These are phyloP conservation scores for Talaromyces amestolkiae DNA, from an alignment of 2,329 filamentous ascomycete species.

Conservation along the genomic window DNA sequence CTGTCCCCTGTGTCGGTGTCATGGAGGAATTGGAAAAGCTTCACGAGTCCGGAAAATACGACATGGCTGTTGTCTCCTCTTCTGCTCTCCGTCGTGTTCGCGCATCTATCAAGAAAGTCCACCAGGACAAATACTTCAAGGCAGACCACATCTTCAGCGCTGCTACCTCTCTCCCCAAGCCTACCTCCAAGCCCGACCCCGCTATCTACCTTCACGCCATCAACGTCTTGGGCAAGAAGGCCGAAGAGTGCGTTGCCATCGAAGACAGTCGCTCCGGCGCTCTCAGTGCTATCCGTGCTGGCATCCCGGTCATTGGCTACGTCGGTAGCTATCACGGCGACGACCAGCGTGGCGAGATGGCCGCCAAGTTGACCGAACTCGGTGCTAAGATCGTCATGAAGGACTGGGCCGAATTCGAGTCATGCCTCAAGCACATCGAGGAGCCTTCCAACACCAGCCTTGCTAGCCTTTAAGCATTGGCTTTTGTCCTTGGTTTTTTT, in stretches of 20 bases:
- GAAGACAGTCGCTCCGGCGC: constrained; percentile 89
- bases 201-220: constrained; percentile 81
- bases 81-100: constrained; percentile 74
- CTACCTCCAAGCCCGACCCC: constrained; percentile 89
- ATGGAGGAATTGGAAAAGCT: constrained; percentile 67
- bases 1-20: constrained; percentile 67
- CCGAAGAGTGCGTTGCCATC: constrained; percentile 72
- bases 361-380: constrained; percentile 57
- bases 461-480: constrained; percentile 14
- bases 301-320: constrained; percentile 79
- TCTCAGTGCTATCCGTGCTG: constrained; percentile 70
- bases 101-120: constrained; percentile 75
- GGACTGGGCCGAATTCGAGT: constrained; percentile 47
- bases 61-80: constrained; percentile 75
- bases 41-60: constrained; percentile 61
- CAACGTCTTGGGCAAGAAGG: constrained; percentile 67
- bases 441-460: constrained; percentile 9
- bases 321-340: constrained; percentile 70
- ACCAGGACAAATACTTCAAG: constrained; percentile 77
- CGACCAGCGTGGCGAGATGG: constrained; percentile 64
- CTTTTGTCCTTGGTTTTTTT: constrained; percentile 1
- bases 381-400: constrained; percentile 62
- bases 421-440: constrained; percentile 46
- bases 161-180: constrained; percentile 70
- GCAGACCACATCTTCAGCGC: constrained; percentile 75